phyloP scores from a whole-genome alignment of 2,329 filamentous ascomycete genomes.

The Dothidotthia symphoricarpi region DNA sequence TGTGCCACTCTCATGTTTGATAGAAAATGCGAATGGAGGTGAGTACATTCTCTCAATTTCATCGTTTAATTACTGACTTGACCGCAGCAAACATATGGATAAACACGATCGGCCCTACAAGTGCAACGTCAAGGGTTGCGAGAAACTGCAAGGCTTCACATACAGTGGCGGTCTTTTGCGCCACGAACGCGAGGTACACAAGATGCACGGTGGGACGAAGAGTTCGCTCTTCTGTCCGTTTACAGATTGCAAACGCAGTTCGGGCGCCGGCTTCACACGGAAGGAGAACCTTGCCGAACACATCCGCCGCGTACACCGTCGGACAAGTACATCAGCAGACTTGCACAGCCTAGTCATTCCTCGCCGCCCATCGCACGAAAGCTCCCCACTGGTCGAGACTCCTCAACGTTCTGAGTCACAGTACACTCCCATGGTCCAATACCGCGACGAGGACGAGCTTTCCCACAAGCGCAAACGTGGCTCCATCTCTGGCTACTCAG shows the following conservation, averaged over 20 bases:
- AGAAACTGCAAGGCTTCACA: conserved; percentile 90
- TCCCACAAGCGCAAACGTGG: conserved; percentile 36
- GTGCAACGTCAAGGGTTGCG: conserved; percentile 77
- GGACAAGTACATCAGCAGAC: conserved; percentile 39
- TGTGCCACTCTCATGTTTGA: conserved; percentile 72
- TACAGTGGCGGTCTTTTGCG: conserved; percentile 87
- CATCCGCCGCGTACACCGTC: conserved; percentile 75
- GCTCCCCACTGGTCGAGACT: conserved; percentile 22
- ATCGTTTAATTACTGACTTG: conserved; percentile 22
- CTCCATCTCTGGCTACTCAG: conserved; percentile 25
- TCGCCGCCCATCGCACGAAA: conserved; percentile 21
- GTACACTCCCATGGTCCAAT: conserved; percentile 24
- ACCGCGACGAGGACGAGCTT: conserved; percentile 26
- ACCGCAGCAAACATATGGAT: conserved; percentile 88
- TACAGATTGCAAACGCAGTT: conserved; percentile 81
- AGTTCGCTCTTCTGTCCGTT: conserved; percentile 86
- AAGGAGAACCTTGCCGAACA: conserved; percentile 95
- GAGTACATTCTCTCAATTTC: conserved; percentile 47
- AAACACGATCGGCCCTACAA: conserved; percentile 94
- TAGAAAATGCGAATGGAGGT: conserved; percentile 93
- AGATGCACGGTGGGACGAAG: conserved; percentile 83
- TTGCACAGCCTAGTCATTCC: conserved; percentile 35
- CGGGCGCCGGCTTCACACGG: conserved; percentile 84
- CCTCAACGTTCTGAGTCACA: conserved; percentile 25
- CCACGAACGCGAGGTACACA: conserved; percentile 91